phyloP scores from a whole-genome alignment of 2,329 filamentous ascomycete species.

The Sclerotinia nivalis region DNA sequence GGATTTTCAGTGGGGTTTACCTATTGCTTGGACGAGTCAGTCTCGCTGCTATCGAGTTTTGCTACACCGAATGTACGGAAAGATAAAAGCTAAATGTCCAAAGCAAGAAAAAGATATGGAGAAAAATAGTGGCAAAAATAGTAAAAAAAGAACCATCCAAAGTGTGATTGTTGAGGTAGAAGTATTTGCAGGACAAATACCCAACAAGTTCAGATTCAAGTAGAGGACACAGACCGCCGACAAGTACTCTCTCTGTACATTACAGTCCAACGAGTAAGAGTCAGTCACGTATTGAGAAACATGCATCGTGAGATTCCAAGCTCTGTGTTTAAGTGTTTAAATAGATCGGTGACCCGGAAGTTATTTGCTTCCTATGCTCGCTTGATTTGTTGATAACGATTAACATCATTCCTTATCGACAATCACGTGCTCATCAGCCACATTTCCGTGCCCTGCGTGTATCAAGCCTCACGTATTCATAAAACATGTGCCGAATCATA shows the following conservation, averaged over 20 bases:
- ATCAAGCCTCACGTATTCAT: too few relatives aligned
- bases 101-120: constrained; percentile 8
- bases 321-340: not conserved
- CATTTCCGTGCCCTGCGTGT: not conserved
- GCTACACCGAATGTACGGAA: constrained; percentile 12
- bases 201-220: not conserved
- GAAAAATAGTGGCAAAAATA: constrained; percentile 12
- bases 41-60: constrained; percentile 6
- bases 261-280: not conserved
- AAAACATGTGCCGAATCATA: not conserved
- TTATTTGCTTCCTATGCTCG: not conserved
- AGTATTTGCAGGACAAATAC: not conserved
- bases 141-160: not conserved
- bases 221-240: not conserved
- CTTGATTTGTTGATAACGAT: not conserved
- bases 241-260: not conserved
- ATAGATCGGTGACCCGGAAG: not conserved
- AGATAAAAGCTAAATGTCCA: not conserved
- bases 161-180: not conserved
- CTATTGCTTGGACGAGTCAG: not conserved
- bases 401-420: not conserved
- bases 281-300: not conserved
- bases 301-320: constrained; percentile 8
- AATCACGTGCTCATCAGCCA: not conserved
- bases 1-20: constrained; percentile 10